These are phyloP conservation scores for Excoecaria cochinchinensis DNA, from an alignment of 345 rosid genomes.

Conservation along the genomic window DNA sequence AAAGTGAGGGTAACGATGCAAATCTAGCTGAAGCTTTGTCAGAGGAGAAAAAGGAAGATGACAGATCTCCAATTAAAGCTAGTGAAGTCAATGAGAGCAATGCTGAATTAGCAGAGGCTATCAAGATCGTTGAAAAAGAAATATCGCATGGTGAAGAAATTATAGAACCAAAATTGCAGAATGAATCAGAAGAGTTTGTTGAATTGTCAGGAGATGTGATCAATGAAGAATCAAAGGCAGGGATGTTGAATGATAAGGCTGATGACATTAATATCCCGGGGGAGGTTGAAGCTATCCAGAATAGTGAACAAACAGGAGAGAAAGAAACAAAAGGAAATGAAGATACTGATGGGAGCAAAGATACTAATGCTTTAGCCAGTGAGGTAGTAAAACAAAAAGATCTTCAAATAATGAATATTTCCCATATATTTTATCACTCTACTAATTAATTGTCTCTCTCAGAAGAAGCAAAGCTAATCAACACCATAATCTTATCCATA, in stretches of 20 bases:
- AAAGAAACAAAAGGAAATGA: constrained; percentile 6
- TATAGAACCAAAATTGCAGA: not conserved
- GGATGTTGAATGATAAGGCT: not conserved
- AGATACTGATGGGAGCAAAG: constrained; percentile 9
- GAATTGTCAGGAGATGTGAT: constrained; percentile 4
- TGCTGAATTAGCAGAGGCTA: not conserved
- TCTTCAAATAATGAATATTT: not conserved
- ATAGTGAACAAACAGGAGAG: constrained; percentile 8
- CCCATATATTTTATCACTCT: not conserved
- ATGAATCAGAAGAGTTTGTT: constrained; percentile 6
- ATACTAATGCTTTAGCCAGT: not conserved
- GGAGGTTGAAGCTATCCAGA: constrained; percentile 12
- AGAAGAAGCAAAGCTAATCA: constrained; percentile 1
- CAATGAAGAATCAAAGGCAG: constrained; percentile 10
- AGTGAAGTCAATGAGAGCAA: not conserved
- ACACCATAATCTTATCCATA: not conserved
- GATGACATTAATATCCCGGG: not conserved
- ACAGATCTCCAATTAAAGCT: constrained; percentile 7
- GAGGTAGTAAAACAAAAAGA: constrained; percentile 20
- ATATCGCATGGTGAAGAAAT: constrained; percentile 19
- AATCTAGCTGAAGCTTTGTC: constrained; percentile 9
- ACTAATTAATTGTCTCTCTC: not conserved
- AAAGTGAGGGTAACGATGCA: constrained; percentile 1
- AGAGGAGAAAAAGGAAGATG: constrained; percentile 14
- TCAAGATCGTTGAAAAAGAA: not conserved